Conservation (phyloP, 2,329 filamentous ascomycete genomes). For the Alternaria sp. region DNA sequence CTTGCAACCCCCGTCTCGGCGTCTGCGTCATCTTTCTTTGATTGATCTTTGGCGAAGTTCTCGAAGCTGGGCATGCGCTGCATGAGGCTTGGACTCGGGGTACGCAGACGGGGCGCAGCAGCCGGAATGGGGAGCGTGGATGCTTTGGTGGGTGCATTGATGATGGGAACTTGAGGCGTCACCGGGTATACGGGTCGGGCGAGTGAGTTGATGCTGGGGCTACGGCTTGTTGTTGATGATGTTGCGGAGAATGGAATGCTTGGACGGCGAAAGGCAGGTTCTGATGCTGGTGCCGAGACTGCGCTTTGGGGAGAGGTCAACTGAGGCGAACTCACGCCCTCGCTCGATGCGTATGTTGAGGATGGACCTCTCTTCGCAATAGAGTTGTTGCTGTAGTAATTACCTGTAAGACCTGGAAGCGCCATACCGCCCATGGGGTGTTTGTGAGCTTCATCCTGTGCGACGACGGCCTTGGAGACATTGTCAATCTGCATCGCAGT, state of each 20-base stretch:
- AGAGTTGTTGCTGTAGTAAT: constrained; percentile 9
- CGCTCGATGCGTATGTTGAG: constrained; percentile 16
- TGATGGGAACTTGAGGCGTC: constrained; percentile 26
- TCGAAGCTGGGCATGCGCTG: constrained; percentile 57
- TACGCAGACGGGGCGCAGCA: constrained; percentile 32
- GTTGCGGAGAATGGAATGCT: constrained; percentile 39
- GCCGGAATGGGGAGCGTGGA: constrained; percentile 39
- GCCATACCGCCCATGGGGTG: constrained; percentile 25
- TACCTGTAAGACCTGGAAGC: constrained; percentile 25
- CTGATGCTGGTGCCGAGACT: constrained; percentile 22
- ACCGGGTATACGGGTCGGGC: constrained; percentile 45
- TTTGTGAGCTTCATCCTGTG: constrained; percentile 22
- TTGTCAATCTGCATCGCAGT: constrained; percentile 52
- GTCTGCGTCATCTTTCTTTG: constrained; percentile 17
- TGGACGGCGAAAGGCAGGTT: constrained; percentile 37
- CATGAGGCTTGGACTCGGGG: constrained; percentile 52
- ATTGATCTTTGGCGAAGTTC: constrained; percentile 15
- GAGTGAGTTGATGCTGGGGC: constrained; percentile 45
- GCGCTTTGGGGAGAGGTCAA: constrained; percentile 22
- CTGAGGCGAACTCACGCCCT: constrained; percentile 22
- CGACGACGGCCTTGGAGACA: constrained; percentile 35
- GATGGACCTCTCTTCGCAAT: constrained; percentile 8
- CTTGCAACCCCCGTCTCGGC: constrained; percentile 12
- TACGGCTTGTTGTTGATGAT: constrained; percentile 23
- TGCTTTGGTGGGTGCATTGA: constrained; percentile 36